Base-by-base conservation (phyloP, 1,284 basidiomycete species). In the Ceraceosorus guamensis region DNA sequence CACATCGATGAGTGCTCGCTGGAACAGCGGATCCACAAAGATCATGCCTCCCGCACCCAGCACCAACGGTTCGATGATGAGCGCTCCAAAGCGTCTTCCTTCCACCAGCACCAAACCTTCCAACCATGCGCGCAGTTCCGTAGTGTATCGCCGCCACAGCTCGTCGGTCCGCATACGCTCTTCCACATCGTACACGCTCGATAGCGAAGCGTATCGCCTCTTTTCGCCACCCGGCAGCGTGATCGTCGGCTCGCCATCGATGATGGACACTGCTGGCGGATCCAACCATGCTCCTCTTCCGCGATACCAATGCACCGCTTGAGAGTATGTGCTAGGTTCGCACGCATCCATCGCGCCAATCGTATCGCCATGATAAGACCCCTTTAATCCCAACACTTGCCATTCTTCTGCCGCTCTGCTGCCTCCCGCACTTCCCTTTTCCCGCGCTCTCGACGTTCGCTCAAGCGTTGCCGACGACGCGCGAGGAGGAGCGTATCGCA, bases 31-130 rank as follows among this genome's bases (percentile, higher is more conserved):
- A 71, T 98, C 93, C 48, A 97, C 91, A 73, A 96, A 97, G 43
- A 92, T 81, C 93, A 97, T 97, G 0, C 93, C 93, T 0, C 90
- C 93, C 0, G 93, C 92, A 13, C 93, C 93, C 82, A 97, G 87
- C 33, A 95, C 83, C 13, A 95, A 82, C 0, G 93, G 93, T 75
- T 98, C 93, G 39, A 98, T 79, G 11, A 97, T 84, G 11, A 97
- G 81, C 0, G 89, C 88, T 13, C 82, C 82, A 56, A 83, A 82
- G 33, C 76, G 73, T 33, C 78, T 59, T 0, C 67, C 56, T 48
- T 71, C 59, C 14, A 58, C 56, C 47, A 67, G 52, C 76, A 72
- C 74, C n/a, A 88, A 77, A 4, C 60, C 52, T n/a, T 80, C 78
- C 2, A 91, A 77, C 30, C 82, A 80, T 1, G 72, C 68, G 33